phyloP scores from a whole-genome alignment of 306 rosid genomes.

The Mucuna pruriens region DNA sequence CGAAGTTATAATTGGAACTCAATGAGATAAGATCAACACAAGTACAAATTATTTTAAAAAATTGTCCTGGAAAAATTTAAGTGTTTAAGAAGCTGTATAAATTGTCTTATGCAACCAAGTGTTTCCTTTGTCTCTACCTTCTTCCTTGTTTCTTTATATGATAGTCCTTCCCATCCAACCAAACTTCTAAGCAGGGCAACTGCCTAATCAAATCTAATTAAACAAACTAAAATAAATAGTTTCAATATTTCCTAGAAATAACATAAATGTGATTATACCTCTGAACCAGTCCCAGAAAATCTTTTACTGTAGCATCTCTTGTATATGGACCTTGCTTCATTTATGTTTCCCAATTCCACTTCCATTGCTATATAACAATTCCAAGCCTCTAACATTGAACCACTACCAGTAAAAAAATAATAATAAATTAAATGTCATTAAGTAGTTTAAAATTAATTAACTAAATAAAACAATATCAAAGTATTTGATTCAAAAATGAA shows the following conservation, averaged over 20 bases:
- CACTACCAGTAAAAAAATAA: slow-evolving; percentile 50
- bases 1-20: not conserved
- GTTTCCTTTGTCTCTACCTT: not conserved
- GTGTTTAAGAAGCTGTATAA: not conserved
- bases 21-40: not conserved
- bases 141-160: not conserved
- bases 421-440: not conserved
- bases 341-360: slow-evolving; percentile 68
- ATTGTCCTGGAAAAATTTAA: not conserved
- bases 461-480: slow-evolving; percentile 20
- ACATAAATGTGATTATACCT: slow-evolving; percentile 55
- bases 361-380: slow-evolving; percentile 81
- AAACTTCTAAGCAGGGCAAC: not conserved
- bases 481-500: slow-evolving; percentile 24
- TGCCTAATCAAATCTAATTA: not conserved
- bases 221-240: not conserved
- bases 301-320: slow-evolving; percentile 89
- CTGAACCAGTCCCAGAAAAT: slow-evolving; percentile 80
- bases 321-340: slow-evolving; percentile 82
- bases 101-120: slow-evolving; percentile 6
- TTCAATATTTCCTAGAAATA: slow-evolving; percentile 16
- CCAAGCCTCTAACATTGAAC: slow-evolving; percentile 89
- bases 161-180: slow-evolving; percentile 10
- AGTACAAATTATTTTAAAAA: not conserved
- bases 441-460: not conserved